Evolutionary conservation across 768 basidiomycete species (phyloP).

Genomic region (Termitomyces eurrhizus): DNA sequence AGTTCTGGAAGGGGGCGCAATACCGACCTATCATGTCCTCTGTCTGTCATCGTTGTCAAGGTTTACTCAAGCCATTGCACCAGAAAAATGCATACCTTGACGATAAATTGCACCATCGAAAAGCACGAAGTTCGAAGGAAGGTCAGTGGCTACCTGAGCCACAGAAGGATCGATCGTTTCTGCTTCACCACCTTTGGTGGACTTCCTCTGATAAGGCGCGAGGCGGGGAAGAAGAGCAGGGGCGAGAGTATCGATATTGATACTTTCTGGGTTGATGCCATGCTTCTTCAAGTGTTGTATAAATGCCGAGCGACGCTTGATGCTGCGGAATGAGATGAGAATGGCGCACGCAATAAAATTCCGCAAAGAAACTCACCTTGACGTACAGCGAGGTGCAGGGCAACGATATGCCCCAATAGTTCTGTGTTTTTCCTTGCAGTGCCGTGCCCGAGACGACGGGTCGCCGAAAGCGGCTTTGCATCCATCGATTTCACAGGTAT

Average conservation of each 20-base stretch:
- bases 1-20: conserved; percentile 2
- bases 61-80: not conserved
- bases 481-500: conserved; percentile 39
- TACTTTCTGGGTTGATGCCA: conserved; percentile 25
- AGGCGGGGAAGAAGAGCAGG: conserved; percentile 19
- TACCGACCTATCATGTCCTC: not conserved
- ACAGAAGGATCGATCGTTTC: not conserved
- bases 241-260: conserved; percentile 29
- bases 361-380: conserved; percentile 33
- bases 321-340: conserved; percentile 33
- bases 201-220: conserved; percentile 7
- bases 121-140: not conserved
- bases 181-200: not conserved
- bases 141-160: not conserved
- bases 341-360: not conserved
- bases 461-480: conserved; percentile 59
- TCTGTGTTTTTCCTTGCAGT: conserved; percentile 56
- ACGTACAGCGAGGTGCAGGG: conserved; percentile 39
- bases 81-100: not conserved
- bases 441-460: conserved; percentile 66
- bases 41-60: not conserved
- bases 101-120: not conserved
- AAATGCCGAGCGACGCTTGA: conserved; percentile 62
- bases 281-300: conserved; percentile 53
- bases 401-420: conserved; percentile 41